Percentiles rank a stretch among this genome's conserved stretches.
phyloP scores from a whole-genome alignment of 2,329 filamentous ascomycete genomes.

The Davidsoniella virescens region DNA sequence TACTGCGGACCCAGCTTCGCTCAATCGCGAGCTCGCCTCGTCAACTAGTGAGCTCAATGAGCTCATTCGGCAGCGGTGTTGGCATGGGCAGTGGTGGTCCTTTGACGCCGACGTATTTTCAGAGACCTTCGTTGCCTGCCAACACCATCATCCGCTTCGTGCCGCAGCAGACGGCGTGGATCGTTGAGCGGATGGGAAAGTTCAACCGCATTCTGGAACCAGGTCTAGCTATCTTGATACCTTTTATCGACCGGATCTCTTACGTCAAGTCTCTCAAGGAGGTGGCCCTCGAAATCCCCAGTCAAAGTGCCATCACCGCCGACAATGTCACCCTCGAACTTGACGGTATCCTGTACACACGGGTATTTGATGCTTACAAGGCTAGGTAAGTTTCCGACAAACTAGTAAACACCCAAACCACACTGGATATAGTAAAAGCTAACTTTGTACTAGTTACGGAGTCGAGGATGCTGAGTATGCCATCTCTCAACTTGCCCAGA shows the following conservation, averaged over 20 bases:
- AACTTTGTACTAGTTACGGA: constrained; percentile 54
- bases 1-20: constrained; percentile 8
- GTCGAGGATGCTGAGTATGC: constrained; percentile 98
- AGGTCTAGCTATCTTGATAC: constrained; percentile 73
- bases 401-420: background rate
- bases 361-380: constrained; percentile 96
- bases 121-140: constrained; percentile 57
- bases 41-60: constrained; percentile 20
- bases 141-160: constrained; percentile 95
- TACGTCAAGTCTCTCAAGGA: constrained; percentile 98
- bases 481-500: constrained; percentile 94
- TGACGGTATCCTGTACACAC: constrained; percentile 86
- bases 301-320: constrained; percentile 92
- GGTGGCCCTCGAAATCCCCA: constrained; percentile 88
- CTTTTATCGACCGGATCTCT: constrained; percentile 86
- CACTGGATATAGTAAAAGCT: background rate
- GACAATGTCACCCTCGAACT: constrained; percentile 96
- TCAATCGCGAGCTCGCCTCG: constrained; percentile 18
- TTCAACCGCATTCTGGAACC: constrained; percentile 89
- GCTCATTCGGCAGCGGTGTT: constrained; percentile 15
- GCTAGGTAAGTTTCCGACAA: constrained; percentile 49
- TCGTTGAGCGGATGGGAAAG: constrained; percentile 98
- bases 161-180: constrained; percentile 98
- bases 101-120: constrained; percentile 62
- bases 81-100: constrained; percentile 19